Evolutionary conservation across 371 early-diverging fungal species (phyloP).

Genomic region (Mucor piriformis): DNA sequence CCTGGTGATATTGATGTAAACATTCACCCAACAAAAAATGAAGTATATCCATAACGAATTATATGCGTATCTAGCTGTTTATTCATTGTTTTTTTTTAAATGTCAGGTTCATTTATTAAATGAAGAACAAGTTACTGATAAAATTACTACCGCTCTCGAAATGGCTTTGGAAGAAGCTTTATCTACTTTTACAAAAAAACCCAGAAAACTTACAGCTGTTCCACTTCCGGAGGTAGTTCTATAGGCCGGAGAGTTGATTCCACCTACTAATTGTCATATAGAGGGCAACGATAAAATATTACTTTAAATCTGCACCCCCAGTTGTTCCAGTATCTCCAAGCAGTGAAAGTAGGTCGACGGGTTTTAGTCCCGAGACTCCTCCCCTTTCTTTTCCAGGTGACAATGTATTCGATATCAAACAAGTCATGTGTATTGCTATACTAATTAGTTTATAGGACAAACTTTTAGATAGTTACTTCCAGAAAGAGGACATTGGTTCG

Average conservation of each 20-base stretch:
- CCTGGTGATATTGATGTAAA: slow-evolving; percentile 90
- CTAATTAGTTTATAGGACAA: too few relatives aligned
- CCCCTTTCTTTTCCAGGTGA: too few relatives aligned
- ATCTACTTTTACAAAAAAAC: background rate
- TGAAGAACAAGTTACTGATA: slow-evolving; percentile 72
- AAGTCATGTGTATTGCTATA: too few relatives aligned
- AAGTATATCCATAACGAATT: background rate
- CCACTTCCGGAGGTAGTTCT: background rate
- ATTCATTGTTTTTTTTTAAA: background rate
- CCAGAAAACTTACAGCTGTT: background rate
- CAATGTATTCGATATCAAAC: background rate
- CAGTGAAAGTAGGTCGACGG: background rate
- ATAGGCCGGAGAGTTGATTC: too few relatives aligned
- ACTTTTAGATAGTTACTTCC: too few relatives aligned
- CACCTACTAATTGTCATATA: too few relatives aligned
- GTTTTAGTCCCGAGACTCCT: background rate
- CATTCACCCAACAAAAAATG: slow-evolving; percentile 92
- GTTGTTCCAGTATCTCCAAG: background rate
- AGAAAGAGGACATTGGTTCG: too few relatives aligned
- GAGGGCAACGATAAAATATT: slow-evolving; percentile 1
- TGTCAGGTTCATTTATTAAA: slow-evolving; percentile 77
- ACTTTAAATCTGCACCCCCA: slow-evolving; percentile 6
- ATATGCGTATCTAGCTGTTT: background rate
- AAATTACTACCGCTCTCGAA: slow-evolving; percentile 38
- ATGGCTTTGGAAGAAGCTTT: slow-evolving; percentile 41